These are phyloP conservation scores for Albifimbria verrucaria DNA, from an alignment of 2,329 filamentous ascomycete species.

Conservation along the genomic window DNA sequence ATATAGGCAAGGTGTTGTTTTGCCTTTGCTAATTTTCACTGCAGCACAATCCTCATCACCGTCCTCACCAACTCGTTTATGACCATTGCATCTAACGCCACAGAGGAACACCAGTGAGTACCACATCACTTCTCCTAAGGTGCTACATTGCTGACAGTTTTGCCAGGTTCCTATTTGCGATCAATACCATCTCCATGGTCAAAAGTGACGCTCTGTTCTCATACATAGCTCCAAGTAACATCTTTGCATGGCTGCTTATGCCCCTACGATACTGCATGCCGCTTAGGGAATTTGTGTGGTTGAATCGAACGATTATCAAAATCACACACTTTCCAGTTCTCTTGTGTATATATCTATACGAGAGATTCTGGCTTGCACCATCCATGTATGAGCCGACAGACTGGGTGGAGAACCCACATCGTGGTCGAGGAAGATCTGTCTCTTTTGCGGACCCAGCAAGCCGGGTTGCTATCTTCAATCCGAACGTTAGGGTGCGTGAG, in stretches of 20 bases:
- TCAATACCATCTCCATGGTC: constrained; percentile 97
- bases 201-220: constrained; percentile 97
- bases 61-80: constrained; percentile 97
- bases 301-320: constrained; percentile 92
- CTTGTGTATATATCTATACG: constrained; percentile 83
- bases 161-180: constrained; percentile 77
- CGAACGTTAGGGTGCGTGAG: constrained; percentile 69
- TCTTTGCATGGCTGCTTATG: constrained; percentile 85
- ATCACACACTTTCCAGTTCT: constrained; percentile 84
- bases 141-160: constrained; percentile 11
- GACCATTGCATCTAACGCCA: constrained; percentile 88
- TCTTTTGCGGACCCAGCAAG: constrained; percentile 56
- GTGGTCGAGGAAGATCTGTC: constrained; percentile 45
- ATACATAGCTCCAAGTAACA: constrained; percentile 87
- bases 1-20: background rate
- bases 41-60: constrained; percentile 86
- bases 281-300: constrained; percentile 74
- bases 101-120: constrained; percentile 77
- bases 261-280: constrained; percentile 79
- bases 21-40: constrained; percentile 3
- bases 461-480: constrained; percentile 68
- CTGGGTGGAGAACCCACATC: constrained; percentile 69
- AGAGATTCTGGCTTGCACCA: constrained; percentile 72
- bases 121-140: too few relatives aligned
- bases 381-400: constrained; percentile 81